phyloP scores from a whole-genome alignment of 169 alveolate species.

The Plasmodium relictum region DNA sequence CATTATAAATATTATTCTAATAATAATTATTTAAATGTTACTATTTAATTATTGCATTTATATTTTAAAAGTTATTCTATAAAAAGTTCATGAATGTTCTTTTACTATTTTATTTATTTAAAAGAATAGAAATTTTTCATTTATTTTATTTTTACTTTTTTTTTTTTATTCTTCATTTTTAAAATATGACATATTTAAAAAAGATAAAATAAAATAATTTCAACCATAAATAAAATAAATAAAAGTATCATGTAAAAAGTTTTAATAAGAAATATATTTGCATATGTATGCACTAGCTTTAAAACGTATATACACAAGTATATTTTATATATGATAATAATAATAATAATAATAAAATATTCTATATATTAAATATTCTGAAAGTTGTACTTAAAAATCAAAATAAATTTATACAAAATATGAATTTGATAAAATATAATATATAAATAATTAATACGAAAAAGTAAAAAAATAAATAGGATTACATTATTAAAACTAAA shows the following conservation, averaged over 20 bases:
- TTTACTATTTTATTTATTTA: too few relatives aligned
- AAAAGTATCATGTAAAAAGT: neutral
- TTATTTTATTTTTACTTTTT: neutral
- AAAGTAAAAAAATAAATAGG: neutral
- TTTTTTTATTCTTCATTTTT: neutral
- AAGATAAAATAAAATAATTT: constrained; percentile 9
- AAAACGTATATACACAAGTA: neutral
- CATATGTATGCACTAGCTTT: neutral
- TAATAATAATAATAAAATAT: neutral
- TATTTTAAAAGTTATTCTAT: neutral
- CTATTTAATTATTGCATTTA: neutral
- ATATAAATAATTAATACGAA: neutral
- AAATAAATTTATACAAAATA: neutral
- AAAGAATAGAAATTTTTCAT: too few relatives aligned
- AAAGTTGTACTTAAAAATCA: neutral
- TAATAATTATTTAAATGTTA: neutral
- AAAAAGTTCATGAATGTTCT: too few relatives aligned
- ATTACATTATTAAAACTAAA: constrained; percentile 68
- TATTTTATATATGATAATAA: constrained; percentile 5
- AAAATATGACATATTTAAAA: neutral
- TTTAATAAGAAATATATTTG: neutral
- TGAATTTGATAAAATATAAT: constrained; percentile 2
- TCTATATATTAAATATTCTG: neutral
- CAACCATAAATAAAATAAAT: constrained; percentile 9
- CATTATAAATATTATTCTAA: neutral